Evolutionary conservation across 2,329 filamentous ascomycete genomes (phyloP), one percentile per base, ranked within the genome.

Genomic region (Ascochyta lentis): DNA sequence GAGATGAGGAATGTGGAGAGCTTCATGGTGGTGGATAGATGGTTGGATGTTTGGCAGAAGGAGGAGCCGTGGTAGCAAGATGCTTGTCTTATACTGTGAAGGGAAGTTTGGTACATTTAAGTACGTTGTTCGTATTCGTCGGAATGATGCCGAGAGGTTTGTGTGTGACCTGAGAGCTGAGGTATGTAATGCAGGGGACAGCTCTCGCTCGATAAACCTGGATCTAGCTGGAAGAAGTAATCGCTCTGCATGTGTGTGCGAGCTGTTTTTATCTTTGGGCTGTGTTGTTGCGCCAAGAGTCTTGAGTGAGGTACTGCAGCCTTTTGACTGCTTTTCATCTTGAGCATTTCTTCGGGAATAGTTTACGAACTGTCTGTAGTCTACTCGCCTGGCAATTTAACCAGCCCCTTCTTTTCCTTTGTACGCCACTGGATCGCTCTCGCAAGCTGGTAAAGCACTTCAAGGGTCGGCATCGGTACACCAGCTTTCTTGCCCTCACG

Each of bases 401-500:
- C 64, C 40, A 81, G 39, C 0, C 81, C 81, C 58, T 74, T 79
- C 3, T 35, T 58, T 61, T 83, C 80, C 64, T 75, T 82, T 2
- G 75, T 77, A 61, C 77, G 72, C 71, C 79, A 78, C 67, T 85
- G 83, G 27, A 84, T 69, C 0, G 76, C 78, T 62, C 78, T 78
- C 9, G 81, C 71, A 27, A 84, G 64, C 2, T 76, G 73, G 63
- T 84, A 85, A 1, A 86, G 59, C 6, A 79, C 75, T 51, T 73
- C 70, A 29, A 86, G 67, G 15, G 78, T 82, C 0, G 83, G 83
- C 71, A 80, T 81, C 1, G 72, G 54, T 2, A 86, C 81, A 1
- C 82, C 82, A 0, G 74, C 68, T 29, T 66, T 67, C 59, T 78
- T 77, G 0, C 79, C 84, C 60, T 83, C 83, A 3, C 80, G 72